These are phyloP conservation scores for Rhexocercosporidium sp. DNA, from an alignment of 2,329 filamentous ascomycete species.

Conservation along the genomic window DNA sequence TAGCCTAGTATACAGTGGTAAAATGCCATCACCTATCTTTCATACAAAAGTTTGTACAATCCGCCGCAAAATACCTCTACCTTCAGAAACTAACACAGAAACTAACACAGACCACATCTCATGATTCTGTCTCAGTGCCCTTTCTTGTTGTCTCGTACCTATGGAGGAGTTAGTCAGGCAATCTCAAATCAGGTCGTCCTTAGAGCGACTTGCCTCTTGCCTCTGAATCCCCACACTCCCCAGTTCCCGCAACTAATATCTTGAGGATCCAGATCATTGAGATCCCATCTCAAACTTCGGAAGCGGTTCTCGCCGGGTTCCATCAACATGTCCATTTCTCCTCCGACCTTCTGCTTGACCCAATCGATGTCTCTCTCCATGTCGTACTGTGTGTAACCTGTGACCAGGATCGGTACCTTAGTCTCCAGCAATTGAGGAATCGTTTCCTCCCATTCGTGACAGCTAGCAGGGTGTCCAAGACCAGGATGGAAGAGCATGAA, in stretches of 20 bases:
- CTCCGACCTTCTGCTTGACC: constrained; percentile 82
- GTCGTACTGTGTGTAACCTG: constrained; percentile 94
- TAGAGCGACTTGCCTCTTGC: constrained; percentile 75
- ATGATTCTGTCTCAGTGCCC: not conserved
- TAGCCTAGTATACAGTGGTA: constrained; percentile 3
- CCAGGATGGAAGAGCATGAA: constrained; percentile 98
- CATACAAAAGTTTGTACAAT: constrained; percentile 7
- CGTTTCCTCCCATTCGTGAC: constrained; percentile 93
- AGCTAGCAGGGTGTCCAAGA: constrained; percentile 89
- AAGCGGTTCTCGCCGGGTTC: constrained; percentile 94
- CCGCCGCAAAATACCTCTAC: not conserved
- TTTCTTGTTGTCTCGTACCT: constrained; percentile 44
- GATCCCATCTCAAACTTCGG: constrained; percentile 92
- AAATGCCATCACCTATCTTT: not conserved
- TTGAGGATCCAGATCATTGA: constrained; percentile 94
- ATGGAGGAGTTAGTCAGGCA: constrained; percentile 20
- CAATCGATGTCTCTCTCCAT: constrained; percentile 92
- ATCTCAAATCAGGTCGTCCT: not conserved
- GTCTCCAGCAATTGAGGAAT: constrained; percentile 90
- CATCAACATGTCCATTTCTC: constrained; percentile 90
- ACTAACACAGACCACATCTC: not conserved
- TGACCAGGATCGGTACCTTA: constrained; percentile 92
- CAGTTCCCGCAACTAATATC: constrained; percentile 96
- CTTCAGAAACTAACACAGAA: not conserved
- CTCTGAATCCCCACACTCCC: constrained; percentile 96